Conservation (phyloP, 2,329 filamentous ascomycete species). For the Mycosphaerelloides madeirae region DNA sequence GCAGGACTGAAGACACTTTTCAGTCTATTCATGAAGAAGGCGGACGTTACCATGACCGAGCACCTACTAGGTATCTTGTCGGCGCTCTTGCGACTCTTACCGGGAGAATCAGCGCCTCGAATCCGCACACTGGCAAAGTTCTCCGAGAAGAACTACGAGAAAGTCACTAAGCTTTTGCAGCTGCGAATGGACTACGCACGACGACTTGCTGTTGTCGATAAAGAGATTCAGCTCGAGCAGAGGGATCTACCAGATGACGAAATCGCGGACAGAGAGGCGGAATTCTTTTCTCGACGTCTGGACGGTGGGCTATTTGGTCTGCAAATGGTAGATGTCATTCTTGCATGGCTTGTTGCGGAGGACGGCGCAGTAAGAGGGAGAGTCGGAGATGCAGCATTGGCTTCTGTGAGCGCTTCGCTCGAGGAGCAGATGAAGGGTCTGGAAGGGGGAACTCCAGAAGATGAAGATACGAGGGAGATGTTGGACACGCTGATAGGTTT, state of each 20-base stretch:
- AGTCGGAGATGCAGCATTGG: constrained; percentile 63
- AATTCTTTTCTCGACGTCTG: constrained; percentile 69
- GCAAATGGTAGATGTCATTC: constrained; percentile 75
- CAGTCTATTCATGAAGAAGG: constrained; percentile 79
- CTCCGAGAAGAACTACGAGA: constrained; percentile 89
- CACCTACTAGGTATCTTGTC: constrained; percentile 83
- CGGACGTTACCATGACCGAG: constrained; percentile 63
- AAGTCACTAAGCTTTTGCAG: constrained; percentile 66
- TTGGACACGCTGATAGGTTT: constrained; percentile 55
- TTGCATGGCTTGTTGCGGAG: constrained; percentile 90
- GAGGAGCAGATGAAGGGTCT: constrained; percentile 62
- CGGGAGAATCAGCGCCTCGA: constrained; percentile 69
- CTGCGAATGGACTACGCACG: constrained; percentile 67
- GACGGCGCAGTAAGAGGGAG: constrained; percentile 66
- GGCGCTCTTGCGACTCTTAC: constrained; percentile 72
- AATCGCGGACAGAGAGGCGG: constrained; percentile 57
- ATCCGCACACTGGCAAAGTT: constrained; percentile 90
- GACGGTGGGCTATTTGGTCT: constrained; percentile 81
- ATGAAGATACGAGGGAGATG: constrained; percentile 56
- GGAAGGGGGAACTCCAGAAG: constrained; percentile 50
- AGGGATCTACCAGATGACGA: constrained; percentile 53
- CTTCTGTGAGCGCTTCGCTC: constrained; percentile 61
- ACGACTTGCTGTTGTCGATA: constrained; percentile 59
- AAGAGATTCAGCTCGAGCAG: constrained; percentile 57
- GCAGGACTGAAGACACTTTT: constrained; percentile 83